A percentile compares a stretch with the other conserved stretches of the same genome.
Conservation (phyloP, 305 asterid genomes). For the Stenogyne calaminthoides region DNA sequence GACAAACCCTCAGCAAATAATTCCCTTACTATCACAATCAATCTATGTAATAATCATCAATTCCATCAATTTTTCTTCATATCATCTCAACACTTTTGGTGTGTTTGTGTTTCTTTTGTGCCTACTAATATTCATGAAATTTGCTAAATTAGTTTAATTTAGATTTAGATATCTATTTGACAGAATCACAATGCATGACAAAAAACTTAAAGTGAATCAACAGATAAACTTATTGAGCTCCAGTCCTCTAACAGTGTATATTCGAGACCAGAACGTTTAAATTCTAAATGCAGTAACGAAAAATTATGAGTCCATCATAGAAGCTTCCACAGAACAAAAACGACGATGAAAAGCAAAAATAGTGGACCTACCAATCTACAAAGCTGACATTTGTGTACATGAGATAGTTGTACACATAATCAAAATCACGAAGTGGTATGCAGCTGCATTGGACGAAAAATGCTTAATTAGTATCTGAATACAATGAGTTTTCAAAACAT, state of each 20-base stretch:
- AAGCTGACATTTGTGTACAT: constrained; percentile 95
- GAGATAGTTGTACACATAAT: constrained; percentile 89
- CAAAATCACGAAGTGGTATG: constrained; percentile 85
- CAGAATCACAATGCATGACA: not conserved
- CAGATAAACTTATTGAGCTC: constrained; percentile 1
- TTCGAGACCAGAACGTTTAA: not conserved
- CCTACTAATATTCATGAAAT: not conserved
- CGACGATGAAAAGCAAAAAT: not conserved
- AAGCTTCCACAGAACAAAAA: constrained; percentile 5
- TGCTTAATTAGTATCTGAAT: constrained; percentile 31
- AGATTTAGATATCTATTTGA: constrained; percentile 3
- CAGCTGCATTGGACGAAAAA: constrained; percentile 70
- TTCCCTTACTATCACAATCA: not conserved
- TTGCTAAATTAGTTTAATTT: not conserved
- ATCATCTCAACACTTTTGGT: constrained; percentile 3
- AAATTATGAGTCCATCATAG: constrained; percentile 4
- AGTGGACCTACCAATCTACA: constrained; percentile 76
- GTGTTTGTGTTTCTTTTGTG: not conserved
- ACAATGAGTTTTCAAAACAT: constrained; percentile 17
- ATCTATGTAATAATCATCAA: not conserved
- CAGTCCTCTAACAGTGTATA: not conserved
- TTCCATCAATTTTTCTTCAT: constrained; percentile 11
- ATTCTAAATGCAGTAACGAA: constrained; percentile 8
- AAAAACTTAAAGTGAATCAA: not conserved
- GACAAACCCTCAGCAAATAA: constrained; percentile 6